Base-by-base conservation (phyloP, 257 asterid genomes). In the Dorcoceras hygrometricum region DNA sequence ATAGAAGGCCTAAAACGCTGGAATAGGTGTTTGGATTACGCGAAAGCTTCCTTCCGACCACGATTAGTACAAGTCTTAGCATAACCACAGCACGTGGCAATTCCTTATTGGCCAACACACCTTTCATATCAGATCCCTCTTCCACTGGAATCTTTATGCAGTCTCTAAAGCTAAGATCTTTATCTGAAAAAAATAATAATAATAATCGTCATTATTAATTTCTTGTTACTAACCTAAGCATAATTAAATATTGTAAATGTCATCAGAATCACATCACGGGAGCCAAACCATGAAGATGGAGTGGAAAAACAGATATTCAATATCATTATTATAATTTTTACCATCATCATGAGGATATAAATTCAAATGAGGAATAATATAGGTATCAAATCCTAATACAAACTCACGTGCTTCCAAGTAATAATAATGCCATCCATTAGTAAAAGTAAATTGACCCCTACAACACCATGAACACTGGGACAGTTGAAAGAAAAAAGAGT, bases 11-110 rank as follows among this genome's bases (percentile, higher is more conserved):
- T 48, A 83, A 20, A 4, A 86, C 82, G 58, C 91, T 86, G 28
- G 96, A 82, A 58, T 88, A 88, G 9, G 94, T 86, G 65, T 88
- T 88, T 10, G 96, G 96, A 76, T 88, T 88, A 26, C 96, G 85
- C 1, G 85, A 76, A 62, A 88, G 94, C 79, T 86, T 88, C 57
- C 94, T 79, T 64, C 89, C 94, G 25, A 84, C 94, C 81, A 84
- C 73, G 71, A 71, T 77, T 2, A 84, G 65, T 22, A 86, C 82
- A 7, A 78, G 83, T 39, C 79, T 77, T 31, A 86, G 72, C 89
- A 87, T 83, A 19, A 87, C 92, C 1, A 71, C 8, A 10, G 91
- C 82, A 72, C 76, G 77, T 73, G 93, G 89, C 94, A 86, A 78
- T 75, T 81, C 80, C 50, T 81, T 82, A 73, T 85, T 76, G 48